Evolutionary conservation across 208 protist species (phyloP).

Genomic region (Plasmodiophora brassicae): DNA sequence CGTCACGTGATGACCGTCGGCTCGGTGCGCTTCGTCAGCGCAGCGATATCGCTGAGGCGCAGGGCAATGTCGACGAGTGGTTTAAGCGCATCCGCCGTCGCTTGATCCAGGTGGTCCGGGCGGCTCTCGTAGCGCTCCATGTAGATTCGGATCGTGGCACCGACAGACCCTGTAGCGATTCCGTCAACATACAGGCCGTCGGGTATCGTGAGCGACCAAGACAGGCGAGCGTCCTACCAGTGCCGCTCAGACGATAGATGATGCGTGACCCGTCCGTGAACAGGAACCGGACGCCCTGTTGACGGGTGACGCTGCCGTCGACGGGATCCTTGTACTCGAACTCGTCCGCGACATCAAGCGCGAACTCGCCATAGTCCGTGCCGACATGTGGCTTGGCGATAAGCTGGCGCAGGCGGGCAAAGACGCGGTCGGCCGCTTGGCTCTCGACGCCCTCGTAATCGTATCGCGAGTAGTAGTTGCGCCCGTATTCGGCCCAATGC

Average conservation of each 20-base stretch:
- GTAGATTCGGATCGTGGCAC: conserved; percentile 91
- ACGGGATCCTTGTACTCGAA: conserved; percentile 92
- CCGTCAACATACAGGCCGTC: background rate
- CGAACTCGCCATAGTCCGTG: background rate
- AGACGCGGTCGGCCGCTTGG: background rate
- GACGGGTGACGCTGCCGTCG: conserved; percentile 70
- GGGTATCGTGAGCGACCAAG: background rate
- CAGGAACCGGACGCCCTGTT: conserved; percentile 78
- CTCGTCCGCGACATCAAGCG: conserved; percentile 67
- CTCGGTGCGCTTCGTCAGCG: conserved; percentile 75
- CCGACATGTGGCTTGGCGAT: background rate
- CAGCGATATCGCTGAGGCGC: conserved; percentile 69
- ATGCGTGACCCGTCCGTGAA: conserved; percentile 88
- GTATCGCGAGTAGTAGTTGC: conserved; percentile 90
- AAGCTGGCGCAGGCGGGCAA: background rate
- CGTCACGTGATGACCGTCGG: conserved; percentile 92
- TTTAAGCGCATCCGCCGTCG: conserved; percentile 65
- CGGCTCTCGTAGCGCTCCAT: conserved; percentile 82
- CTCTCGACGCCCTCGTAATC: conserved; percentile 82
- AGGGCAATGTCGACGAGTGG: conserved; percentile 77
- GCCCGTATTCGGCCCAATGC: conserved; percentile 88
- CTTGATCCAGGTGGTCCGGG: conserved; percentile 54
- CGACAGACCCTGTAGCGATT: conserved; percentile 60
- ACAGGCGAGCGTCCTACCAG: conserved; percentile 54
- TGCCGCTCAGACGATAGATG: conserved; percentile 89